Conservation (phyloP, 129 eudicot species). For the Kitagawia praeruptora region DNA sequence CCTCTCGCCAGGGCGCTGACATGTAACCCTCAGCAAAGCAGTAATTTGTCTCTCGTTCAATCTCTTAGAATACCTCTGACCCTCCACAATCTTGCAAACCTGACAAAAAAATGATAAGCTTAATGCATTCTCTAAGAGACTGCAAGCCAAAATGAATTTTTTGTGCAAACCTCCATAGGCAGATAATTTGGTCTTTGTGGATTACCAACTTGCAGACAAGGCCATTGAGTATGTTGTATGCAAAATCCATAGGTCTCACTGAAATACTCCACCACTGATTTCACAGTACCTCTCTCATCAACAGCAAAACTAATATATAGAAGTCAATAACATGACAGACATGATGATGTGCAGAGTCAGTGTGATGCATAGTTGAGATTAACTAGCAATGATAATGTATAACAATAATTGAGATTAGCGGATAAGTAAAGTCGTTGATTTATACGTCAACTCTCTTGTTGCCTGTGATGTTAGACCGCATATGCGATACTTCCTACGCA, state of each 20-base stretch:
- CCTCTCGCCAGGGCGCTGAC: conserved; percentile 65
- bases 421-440: not conserved
- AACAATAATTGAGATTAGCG: not conserved
- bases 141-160: not conserved
- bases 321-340: not conserved
- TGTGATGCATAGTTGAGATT: not conserved
- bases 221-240: conserved; percentile 61
- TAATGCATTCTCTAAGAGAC: not conserved
- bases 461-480: conserved; percentile 80
- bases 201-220: conserved; percentile 81
- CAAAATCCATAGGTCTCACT: conserved; percentile 65
- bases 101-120: conserved; percentile 13
- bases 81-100: conserved; percentile 89
- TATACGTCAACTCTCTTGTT: conserved; percentile 64
- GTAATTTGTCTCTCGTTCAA: conserved; percentile 70
- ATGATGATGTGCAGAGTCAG: not conserved
- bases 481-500: conserved; percentile 65
- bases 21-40: conserved; percentile 56
- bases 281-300: conserved; percentile 63
- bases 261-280: conserved; percentile 68
- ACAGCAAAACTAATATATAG: conserved; percentile 51
- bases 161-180: conserved; percentile 75
- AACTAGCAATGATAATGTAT: not conserved
- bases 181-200: conserved; percentile 62
- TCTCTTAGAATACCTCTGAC: conserved; percentile 74